Base-by-base conservation (phyloP, 140 eudicot genomes). In the Bidens hawaiensis region DNA sequence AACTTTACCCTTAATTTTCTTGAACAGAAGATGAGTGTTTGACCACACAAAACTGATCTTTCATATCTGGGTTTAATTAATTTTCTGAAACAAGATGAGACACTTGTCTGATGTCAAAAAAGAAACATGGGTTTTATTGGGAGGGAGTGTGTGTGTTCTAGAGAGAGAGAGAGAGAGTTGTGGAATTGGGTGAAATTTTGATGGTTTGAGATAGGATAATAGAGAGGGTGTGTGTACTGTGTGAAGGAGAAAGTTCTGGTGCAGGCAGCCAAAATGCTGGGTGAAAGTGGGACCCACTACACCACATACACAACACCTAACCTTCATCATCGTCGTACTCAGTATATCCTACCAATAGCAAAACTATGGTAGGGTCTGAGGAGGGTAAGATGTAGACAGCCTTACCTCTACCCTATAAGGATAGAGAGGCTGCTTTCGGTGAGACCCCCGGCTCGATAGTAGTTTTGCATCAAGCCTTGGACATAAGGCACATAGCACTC, bases 211-310 rank as follows among this genome's bases (percentile, higher is more conserved):
- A 50, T 69, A 43, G 54, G 60, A 28, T 40, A 40, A 53, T 21
- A n/a, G 68, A 66, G 49, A 68, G 74, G 38, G 60, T 5, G 64
- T 15, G 54, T 15, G 52, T 16, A 12, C 19, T 17, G 33, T 43
- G 58, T 24, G 60, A 57, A 62, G 64, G 72, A 62, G 61, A 62
- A 31, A 31, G 38, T 1, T 31, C 9, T 31, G 8, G 38, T 5
- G 47, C 68, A 70, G 83, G 78, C 85, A 82, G 88, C 91, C 80
- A 72, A 81, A 75, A 67, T 78, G 81, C 88, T 83, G 85, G 70
- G 65, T 46, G 27, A 9, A 38, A 58, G 26, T 53, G 82, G 84
- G 36, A 64, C 81, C 79, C 71, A 52, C 53, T n/a, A 51, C 48
- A 40, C 51, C 48, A 40, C 51, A 60, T 34, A 2, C 21, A 53